Evolutionary conservation across 148 eudicot genomes (phyloP).

Genomic region (Pharnaceum exiguum): DNA sequence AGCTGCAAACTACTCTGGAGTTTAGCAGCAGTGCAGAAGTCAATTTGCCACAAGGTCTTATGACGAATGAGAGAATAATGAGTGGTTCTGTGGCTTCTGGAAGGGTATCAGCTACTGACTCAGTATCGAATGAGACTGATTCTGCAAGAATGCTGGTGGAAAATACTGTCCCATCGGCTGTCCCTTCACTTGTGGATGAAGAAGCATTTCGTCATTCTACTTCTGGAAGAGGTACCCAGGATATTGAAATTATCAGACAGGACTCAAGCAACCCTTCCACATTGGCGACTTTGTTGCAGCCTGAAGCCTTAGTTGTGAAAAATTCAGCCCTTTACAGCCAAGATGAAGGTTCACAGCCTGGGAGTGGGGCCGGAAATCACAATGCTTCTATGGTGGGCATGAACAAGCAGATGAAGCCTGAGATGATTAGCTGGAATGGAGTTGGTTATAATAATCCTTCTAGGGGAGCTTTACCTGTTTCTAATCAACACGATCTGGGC

Average conservation of each 20-base stretch:
- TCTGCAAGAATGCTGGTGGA: constrained; percentile 25
- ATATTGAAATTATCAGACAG: constrained; percentile 33
- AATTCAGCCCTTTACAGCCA: constrained; percentile 28
- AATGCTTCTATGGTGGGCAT: constrained; percentile 26
- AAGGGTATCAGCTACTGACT: constrained; percentile 23
- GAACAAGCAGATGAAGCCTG: constrained; percentile 48
- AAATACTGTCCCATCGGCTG: constrained; percentile 22
- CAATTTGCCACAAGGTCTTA: constrained; percentile 29
- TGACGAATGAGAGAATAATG: constrained; percentile 35
- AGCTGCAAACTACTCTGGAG: constrained; percentile 44
- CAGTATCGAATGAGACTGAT: constrained; percentile 37
- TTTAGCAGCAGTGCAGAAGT: constrained; percentile 37
- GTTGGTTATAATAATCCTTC: constrained; percentile 33
- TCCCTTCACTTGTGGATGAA: constrained; percentile 26
- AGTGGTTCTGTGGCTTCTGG: constrained; percentile 31
- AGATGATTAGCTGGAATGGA: constrained; percentile 42
- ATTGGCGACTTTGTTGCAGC: constrained; percentile 24
- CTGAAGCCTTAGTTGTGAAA: constrained; percentile 30
- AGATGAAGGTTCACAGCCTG: constrained; percentile 32
- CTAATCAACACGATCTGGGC: constrained; percentile 32
- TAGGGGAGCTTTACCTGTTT: constrained; percentile 30
- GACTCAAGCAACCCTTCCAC: constrained; percentile 33
- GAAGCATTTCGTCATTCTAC: constrained; percentile 26
- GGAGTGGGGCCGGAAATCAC: constrained; percentile 24
- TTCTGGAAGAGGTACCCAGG: constrained; percentile 26